Evolutionary conservation across 2,329 filamentous ascomycete species (phyloP).

Genomic region (Penicillium sp.): DNA sequence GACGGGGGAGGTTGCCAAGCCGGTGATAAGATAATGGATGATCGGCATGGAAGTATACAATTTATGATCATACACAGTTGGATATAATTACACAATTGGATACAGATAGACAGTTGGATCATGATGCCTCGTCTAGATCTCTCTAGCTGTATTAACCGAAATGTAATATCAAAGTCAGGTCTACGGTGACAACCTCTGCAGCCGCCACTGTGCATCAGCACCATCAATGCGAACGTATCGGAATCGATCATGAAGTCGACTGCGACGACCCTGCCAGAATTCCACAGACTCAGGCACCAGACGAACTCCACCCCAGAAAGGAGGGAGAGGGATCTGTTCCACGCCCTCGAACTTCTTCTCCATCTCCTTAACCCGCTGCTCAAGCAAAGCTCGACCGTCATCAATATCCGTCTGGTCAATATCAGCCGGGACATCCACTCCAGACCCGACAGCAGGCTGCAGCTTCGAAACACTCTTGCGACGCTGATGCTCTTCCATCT

Average conservation of each 20-base stretch:
- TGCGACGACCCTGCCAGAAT: conserved; percentile 94
- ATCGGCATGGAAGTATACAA: background rate
- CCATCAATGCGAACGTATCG: conserved; percentile 75
- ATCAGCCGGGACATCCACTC: conserved; percentile 29
- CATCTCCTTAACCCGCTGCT: conserved; percentile 75
- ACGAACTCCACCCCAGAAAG: conserved; percentile 92
- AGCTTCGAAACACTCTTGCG: conserved; percentile 31
- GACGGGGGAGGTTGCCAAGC: background rate
- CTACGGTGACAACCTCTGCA: conserved; percentile 47
- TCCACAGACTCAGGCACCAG: conserved; percentile 85
- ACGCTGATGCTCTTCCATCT: conserved; percentile 27
- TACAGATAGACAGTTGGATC: too few species aligned
- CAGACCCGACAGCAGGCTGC: conserved; percentile 17
- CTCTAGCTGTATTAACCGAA: background rate
- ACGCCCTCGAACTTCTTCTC: conserved; percentile 74
- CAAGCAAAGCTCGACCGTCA: conserved; percentile 74
- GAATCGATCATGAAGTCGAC: conserved; percentile 91
- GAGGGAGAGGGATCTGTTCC: conserved; percentile 84
- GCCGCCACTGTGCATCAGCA: conserved; percentile 51
- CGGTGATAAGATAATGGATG: conserved; percentile 13
- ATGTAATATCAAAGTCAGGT: background rate
- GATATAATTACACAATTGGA: too few species aligned
- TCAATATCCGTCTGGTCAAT: conserved; percentile 51
- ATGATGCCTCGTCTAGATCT: too few species aligned
- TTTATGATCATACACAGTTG: too few species aligned